Evolutionary conservation across 768 basidiomycete genomes (phyloP).

Genomic region (Hericium rajendrae): DNA sequence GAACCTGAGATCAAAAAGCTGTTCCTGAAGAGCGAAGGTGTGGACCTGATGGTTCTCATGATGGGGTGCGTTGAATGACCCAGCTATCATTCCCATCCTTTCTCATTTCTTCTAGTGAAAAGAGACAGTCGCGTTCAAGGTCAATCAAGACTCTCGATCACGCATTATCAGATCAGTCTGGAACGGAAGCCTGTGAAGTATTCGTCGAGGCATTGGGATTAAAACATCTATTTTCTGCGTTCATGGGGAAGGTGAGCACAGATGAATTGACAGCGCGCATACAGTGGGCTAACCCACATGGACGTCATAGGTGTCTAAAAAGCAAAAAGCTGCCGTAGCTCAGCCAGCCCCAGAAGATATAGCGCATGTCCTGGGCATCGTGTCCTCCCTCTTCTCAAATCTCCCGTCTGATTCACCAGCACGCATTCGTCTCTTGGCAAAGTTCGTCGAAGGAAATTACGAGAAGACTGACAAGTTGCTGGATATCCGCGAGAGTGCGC

Average conservation of each 20-base stretch:
- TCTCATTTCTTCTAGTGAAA: conserved; percentile 48
- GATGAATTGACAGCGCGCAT: background rate
- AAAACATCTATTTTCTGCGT: conserved; percentile 80
- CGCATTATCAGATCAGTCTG: conserved; percentile 72
- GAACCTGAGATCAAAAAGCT: conserved; percentile 71
- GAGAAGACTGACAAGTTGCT: conserved; percentile 92
- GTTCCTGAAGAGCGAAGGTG: conserved; percentile 87
- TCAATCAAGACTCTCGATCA: conserved; percentile 89
- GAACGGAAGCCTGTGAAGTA: conserved; percentile 62
- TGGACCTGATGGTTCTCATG: conserved; percentile 96
- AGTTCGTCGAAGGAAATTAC: conserved; percentile 89
- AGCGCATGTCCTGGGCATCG: conserved; percentile 80
- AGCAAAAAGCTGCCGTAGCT: conserved; percentile 41
- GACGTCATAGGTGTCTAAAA: conserved; percentile 35
- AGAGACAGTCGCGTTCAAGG: conserved; percentile 67
- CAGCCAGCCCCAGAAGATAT: conserved; percentile 68
- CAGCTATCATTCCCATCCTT: background rate
- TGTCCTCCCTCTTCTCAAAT: conserved; percentile 81
- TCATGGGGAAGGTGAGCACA: conserved; percentile 81
- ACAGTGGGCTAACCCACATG: background rate
- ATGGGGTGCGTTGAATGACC: conserved; percentile 62
- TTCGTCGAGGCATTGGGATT: conserved; percentile 86
- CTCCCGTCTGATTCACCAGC: conserved; percentile 76
- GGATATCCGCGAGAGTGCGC: conserved; percentile 72
- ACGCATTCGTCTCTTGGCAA: conserved; percentile 75